A percentile compares a stretch with the other conserved stretches of the same genome.
Conservation (phyloP, 257 asterid genomes). For the Anisodus tanguticus region DNA sequence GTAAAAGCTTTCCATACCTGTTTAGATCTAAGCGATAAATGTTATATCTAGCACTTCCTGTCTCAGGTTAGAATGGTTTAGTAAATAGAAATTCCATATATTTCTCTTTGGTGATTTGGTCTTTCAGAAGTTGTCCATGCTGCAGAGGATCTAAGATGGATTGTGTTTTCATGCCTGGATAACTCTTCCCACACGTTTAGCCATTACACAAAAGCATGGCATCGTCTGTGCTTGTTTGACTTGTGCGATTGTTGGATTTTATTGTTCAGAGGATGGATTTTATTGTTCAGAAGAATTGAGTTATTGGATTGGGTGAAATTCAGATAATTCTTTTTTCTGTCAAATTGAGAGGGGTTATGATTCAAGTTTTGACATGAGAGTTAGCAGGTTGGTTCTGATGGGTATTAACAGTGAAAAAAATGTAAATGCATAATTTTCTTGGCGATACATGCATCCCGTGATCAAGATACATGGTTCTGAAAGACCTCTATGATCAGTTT, state of each 20-base stretch:
- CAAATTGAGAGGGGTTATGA: background rate
- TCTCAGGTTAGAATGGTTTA: background rate
- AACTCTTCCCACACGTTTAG: background rate
- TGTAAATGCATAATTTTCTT: conserved; percentile 21
- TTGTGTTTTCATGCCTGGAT: background rate
- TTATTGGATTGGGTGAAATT: background rate
- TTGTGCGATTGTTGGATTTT: background rate
- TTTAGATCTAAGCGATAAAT: background rate
- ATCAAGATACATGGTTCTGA: background rate
- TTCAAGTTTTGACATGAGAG: conserved; percentile 1
- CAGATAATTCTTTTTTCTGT: background rate
- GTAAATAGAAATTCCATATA: background rate
- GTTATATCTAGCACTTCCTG: background rate
- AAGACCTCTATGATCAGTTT: background rate
- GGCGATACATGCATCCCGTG: background rate
- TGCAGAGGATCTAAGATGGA: background rate
- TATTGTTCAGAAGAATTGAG: conserved; percentile 5
- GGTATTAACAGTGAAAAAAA: background rate
- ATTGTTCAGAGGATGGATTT: background rate
- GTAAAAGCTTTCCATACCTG: background rate
- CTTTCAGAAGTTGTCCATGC: background rate
- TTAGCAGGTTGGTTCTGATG: conserved; percentile 9
- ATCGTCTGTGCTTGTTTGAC: background rate
- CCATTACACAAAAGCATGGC: background rate
- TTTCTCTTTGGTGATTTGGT: background rate